Conservation (phyloP, 2,329 filamentous ascomycete genomes). For the Colletotrichum chlorophyti region DNA sequence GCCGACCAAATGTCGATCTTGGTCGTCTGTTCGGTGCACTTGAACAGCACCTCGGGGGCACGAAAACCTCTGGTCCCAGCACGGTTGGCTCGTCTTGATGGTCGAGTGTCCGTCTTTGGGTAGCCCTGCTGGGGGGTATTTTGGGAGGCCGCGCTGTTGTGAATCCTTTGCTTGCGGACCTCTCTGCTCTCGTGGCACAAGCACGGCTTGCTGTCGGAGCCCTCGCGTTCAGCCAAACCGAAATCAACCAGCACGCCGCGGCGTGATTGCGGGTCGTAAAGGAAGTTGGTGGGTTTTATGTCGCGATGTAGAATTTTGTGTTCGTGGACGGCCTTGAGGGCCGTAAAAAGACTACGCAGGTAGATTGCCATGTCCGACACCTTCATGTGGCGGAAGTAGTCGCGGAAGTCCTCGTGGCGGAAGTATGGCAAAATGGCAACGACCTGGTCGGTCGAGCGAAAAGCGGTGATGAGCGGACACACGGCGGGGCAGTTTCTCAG, state of each 20-base stretch:
- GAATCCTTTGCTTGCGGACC: slow-evolving; percentile 66
- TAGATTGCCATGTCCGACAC: slow-evolving; percentile 88
- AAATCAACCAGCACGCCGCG: slow-evolving; percentile 98
- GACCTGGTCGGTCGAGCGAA: slow-evolving; percentile 92
- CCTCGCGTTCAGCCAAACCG: slow-evolving; percentile 88
- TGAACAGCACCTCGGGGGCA: slow-evolving; percentile 94
- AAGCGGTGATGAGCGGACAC: slow-evolving; percentile 96
- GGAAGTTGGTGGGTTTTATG: slow-evolving; percentile 97
- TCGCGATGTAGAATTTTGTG: slow-evolving; percentile 90
- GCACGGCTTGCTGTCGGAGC: slow-evolving; percentile 79
- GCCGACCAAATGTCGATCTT: slow-evolving; percentile 97
- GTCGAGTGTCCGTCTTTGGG: slow-evolving; percentile 87
- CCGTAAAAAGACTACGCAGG: slow-evolving; percentile 86
- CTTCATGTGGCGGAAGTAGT: slow-evolving; percentile 91
- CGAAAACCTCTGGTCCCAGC: slow-evolving; percentile 95
- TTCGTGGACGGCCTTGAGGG: slow-evolving; percentile 81
- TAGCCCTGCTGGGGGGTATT: slow-evolving; percentile 69
- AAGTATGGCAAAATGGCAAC: slow-evolving; percentile 96
- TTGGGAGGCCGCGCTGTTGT: slow-evolving; percentile 64
- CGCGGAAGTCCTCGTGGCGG: slow-evolving; percentile 90
- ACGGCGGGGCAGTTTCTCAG: slow-evolving; percentile 83
- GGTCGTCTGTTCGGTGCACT: slow-evolving; percentile 93
- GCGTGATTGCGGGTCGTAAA: slow-evolving; percentile 82
- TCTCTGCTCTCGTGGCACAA: slow-evolving; percentile 74
- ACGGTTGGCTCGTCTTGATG: slow-evolving; percentile 88